These are phyloP conservation scores for Cordyceps javanica DNA, from an alignment of 2,329 filamentous ascomycete genomes.

Conservation along the genomic window DNA sequence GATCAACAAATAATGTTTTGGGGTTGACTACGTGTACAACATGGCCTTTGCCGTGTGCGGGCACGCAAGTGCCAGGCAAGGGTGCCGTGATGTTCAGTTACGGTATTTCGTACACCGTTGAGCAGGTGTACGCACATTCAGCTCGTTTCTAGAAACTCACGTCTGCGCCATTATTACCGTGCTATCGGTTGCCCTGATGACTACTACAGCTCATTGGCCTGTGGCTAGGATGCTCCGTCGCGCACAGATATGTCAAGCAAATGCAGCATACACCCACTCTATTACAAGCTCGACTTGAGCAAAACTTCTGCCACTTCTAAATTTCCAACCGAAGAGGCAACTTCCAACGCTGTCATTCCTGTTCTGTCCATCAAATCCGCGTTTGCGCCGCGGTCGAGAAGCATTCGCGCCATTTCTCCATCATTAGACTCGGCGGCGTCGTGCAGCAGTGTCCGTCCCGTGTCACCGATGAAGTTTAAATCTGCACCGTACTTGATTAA, in stretches of 20 bases:
- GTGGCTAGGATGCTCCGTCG: too few relatives aligned
- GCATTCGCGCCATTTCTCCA: background rate
- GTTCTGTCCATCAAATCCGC: background rate
- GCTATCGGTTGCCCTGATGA: too few relatives aligned
- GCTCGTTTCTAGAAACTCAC: too few relatives aligned
- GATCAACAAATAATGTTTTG: background rate
- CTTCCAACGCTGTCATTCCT: background rate
- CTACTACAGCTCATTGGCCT: too few relatives aligned
- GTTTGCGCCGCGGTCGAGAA: background rate
- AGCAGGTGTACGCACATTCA: too few relatives aligned
- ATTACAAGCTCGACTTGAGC: background rate
- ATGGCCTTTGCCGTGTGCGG: too few relatives aligned
- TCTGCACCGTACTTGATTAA: background rate
- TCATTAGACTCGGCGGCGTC: background rate
- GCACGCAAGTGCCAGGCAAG: too few relatives aligned
- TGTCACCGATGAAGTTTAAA: background rate
- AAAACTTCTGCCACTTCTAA: background rate
- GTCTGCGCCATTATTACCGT: too few relatives aligned
- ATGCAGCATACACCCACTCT: too few relatives aligned
- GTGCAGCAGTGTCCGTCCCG: background rate
- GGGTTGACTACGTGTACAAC: background rate
- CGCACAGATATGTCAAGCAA: too few relatives aligned
- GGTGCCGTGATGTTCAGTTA: too few relatives aligned
- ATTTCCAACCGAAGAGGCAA: background rate
- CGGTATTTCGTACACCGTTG: too few relatives aligned